A percentile compares a stretch with the other conserved stretches of the same genome.
phyloP scores from a whole-genome alignment of 371 early-diverging fungal genomes.

The Circinella minor region DNA sequence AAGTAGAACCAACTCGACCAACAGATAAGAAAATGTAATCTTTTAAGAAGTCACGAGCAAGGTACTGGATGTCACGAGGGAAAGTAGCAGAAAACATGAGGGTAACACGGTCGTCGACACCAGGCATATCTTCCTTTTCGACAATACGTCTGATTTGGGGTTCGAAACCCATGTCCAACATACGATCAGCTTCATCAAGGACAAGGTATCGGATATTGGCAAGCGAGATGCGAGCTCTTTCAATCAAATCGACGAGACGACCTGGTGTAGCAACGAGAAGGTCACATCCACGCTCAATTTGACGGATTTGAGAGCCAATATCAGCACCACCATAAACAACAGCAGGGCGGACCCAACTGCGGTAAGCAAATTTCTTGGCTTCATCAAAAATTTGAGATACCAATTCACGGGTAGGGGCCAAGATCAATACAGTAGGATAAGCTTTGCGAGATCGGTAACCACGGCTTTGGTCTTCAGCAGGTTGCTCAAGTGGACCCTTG shows the following conservation, averaged over 20 bases:
- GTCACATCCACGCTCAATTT: conserved; percentile 88
- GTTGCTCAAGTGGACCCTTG: conserved; percentile 78
- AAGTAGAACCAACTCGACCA: conserved; percentile 63
- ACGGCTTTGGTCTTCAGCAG: conserved; percentile 56
- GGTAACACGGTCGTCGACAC: conserved; percentile 51
- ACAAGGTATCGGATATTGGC: conserved; percentile 90
- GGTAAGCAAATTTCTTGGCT: conserved; percentile 46
- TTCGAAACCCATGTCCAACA: conserved; percentile 99
- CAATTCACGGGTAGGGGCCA: conserved; percentile 96
- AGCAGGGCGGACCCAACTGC: conserved; percentile 46
- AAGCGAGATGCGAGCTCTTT: conserved; percentile 79
- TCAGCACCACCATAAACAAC: conserved; percentile 94
- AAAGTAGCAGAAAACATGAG: conserved; percentile 99
- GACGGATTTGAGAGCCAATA: conserved; percentile 80
- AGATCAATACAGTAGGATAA: conserved; percentile 87
- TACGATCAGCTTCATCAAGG: conserved; percentile 97
- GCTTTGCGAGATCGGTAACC: conserved; percentile 85
- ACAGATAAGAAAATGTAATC: conserved; percentile 53
- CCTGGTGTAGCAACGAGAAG: conserved; percentile 99
- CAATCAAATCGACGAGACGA: conserved; percentile 93
- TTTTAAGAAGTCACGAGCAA: conserved; percentile 91
- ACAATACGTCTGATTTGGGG: conserved; percentile 93
- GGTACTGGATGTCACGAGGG: conserved; percentile 89
- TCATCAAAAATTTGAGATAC: conserved; percentile 78
- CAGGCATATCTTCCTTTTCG: conserved; percentile 71